phyloP scores from a whole-genome alignment of 257 asterid genomes.

The Vinca minor region DNA sequence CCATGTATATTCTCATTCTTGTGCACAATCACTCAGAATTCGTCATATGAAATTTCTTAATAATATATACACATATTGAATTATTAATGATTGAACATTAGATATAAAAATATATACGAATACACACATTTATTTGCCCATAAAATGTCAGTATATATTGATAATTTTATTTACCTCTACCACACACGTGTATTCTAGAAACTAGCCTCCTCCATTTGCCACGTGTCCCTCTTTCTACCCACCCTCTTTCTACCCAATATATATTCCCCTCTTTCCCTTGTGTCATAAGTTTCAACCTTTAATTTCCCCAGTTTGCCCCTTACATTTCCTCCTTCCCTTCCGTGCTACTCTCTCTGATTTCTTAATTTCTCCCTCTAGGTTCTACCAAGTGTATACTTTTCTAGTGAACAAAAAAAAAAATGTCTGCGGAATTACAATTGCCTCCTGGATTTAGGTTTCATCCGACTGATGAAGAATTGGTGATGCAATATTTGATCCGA shows the following conservation, averaged over 20 bases:
- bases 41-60: too few relatives aligned
- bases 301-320: conserved; percentile 14
- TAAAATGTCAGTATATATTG: too few relatives aligned
- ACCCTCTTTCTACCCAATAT: conserved; percentile 27
- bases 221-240: conserved; percentile 32
- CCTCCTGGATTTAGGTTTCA: conserved; percentile 91
- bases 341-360: neutral
- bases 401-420: neutral
- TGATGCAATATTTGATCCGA: conserved; percentile 64
- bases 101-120: too few relatives aligned
- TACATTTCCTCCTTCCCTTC: neutral
- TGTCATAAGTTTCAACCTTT: conserved; percentile 48
- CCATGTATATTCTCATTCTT: too few relatives aligned
- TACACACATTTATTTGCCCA: too few relatives aligned
- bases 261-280: conserved; percentile 38
- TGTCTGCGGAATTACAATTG: conserved; percentile 50
- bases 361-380: too few relatives aligned
- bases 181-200: conserved; percentile 36
- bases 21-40: too few relatives aligned
- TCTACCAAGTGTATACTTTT: neutral
- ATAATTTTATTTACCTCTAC: too few relatives aligned
- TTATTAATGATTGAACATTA: too few relatives aligned
- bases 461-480: conserved; percentile 89
- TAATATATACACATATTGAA: too few relatives aligned
- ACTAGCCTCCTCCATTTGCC: conserved; percentile 23